A percentile compares a stretch with the other conserved stretches of the same genome.
phyloP scores from a whole-genome alignment of 192 early-diverging fungal genomes.

The Dispira simplex region DNA sequence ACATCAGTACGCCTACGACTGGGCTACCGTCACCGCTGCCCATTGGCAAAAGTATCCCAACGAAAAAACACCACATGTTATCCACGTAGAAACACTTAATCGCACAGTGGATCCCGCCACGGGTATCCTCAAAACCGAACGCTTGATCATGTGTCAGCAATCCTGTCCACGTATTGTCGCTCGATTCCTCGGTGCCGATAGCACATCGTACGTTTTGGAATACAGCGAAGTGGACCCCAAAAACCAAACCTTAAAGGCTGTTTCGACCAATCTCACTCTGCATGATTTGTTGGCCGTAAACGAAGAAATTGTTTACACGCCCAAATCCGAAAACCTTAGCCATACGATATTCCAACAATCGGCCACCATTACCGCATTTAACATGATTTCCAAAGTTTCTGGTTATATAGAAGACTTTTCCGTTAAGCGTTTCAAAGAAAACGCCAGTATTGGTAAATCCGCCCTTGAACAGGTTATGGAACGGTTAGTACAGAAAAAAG shows the following conservation, averaged over 20 bases:
- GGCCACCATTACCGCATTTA: slow-evolving; percentile 68
- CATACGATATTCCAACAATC: slow-evolving; percentile 66
- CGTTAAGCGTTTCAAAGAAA: slow-evolving; percentile 74
- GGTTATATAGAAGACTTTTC: slow-evolving; percentile 74
- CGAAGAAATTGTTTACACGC: slow-evolving; percentile 69
- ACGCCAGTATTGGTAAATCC: slow-evolving; percentile 66
- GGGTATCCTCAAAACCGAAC: slow-evolving; percentile 75
- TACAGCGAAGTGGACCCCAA: slow-evolving; percentile 73
- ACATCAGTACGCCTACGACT: slow-evolving; percentile 67
- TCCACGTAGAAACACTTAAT: slow-evolving; percentile 78
- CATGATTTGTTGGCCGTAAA: slow-evolving; percentile 67
- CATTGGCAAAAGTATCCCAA: slow-evolving; percentile 99
- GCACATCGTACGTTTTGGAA: slow-evolving; percentile 76
- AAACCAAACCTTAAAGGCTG: slow-evolving; percentile 52
- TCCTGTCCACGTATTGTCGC: slow-evolving; percentile 62
- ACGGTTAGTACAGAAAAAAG: slow-evolving; percentile 17
- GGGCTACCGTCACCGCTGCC: slow-evolving; percentile 66
- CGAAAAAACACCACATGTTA: slow-evolving; percentile 77
- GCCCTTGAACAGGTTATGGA: slow-evolving; percentile 80
- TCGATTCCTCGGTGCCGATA: slow-evolving; percentile 47
- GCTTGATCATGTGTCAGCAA: slow-evolving; percentile 81
- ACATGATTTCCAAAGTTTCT: slow-evolving; percentile 45
- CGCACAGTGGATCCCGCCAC: slow-evolving; percentile 65
- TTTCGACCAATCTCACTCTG: slow-evolving; percentile 73
- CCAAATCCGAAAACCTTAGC: slow-evolving; percentile 34